Evolutionary conservation across 2,329 filamentous ascomycete species (phyloP).

Genomic region (Sordariomycetes sp.): DNA sequence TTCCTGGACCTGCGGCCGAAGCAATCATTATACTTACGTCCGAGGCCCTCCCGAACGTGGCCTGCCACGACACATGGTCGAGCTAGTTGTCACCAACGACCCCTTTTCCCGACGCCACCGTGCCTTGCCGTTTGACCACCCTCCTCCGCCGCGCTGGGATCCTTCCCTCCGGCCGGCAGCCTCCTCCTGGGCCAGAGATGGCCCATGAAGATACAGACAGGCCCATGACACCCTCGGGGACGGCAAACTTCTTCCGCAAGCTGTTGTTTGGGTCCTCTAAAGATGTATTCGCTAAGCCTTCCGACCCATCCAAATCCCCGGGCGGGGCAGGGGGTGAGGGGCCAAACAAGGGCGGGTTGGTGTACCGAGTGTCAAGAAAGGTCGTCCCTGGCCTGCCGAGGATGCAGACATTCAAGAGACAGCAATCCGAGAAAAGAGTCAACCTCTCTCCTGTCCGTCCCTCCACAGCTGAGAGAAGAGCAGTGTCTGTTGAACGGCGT

Average conservation of each 20-base stretch:
- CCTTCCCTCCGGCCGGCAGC: neutral
- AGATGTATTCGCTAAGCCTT: neutral
- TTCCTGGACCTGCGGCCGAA: neutral
- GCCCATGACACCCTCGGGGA: neutral
- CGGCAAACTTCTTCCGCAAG: conserved; percentile 1
- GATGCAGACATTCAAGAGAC: conserved; percentile 66
- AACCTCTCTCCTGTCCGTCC: conserved; percentile 55
- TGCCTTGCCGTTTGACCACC: neutral
- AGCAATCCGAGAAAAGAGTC: conserved; percentile 67
- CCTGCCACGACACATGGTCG: neutral
- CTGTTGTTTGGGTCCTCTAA: conserved; percentile 1
- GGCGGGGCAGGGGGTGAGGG: neutral
- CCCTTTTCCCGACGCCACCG: neutral
- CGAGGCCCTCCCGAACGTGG: neutral
- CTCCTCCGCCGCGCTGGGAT: neutral
- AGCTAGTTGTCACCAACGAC: neutral
- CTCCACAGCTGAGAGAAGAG: conserved; percentile 54
- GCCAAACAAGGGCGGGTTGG: neutral
- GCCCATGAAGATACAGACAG: neutral
- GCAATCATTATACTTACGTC: neutral
- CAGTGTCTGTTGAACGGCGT: conserved; percentile 51
- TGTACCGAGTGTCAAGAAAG: conserved; percentile 16
- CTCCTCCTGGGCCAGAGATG: conserved; percentile 1
- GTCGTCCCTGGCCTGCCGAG: conserved; percentile 72
- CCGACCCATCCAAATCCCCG: neutral